Percentiles rank a stretch among this genome's conserved stretches.
phyloP scores from a whole-genome alignment of 2,329 filamentous ascomycete genomes.

The Alternaria triticina region DNA sequence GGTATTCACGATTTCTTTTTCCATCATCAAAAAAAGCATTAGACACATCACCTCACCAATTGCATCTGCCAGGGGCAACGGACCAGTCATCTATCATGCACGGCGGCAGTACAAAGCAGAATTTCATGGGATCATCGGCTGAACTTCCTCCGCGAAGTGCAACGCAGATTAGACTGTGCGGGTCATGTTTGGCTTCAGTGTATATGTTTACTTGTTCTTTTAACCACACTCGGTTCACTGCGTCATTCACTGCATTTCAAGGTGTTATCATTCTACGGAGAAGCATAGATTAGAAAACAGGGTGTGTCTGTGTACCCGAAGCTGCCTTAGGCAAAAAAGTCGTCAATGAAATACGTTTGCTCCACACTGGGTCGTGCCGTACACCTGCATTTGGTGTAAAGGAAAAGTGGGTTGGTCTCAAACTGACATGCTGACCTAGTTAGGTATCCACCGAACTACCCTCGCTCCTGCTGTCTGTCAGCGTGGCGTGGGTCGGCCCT shows the following conservation, averaged over 20 bases:
- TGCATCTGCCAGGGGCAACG: constrained; percentile 44
- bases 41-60: constrained; percentile 40
- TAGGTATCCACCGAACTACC: background rate
- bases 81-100: constrained; percentile 9
- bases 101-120: constrained; percentile 16
- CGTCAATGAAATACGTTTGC: constrained; percentile 3
- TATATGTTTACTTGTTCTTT: constrained; percentile 19
- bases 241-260: constrained; percentile 3
- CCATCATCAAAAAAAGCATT: constrained; percentile 42
- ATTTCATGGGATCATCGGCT: constrained; percentile 26
- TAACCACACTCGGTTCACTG: background rate
- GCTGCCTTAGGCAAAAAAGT: background rate
- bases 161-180: constrained; percentile 33
- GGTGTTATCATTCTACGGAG: background rate
- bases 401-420: background rate
- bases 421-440: background rate
- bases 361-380: background rate
- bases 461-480: background rate
- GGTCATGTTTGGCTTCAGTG: constrained; percentile 19
- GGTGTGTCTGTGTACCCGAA: background rate
- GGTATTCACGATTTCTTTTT: constrained; percentile 30
- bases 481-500: background rate
- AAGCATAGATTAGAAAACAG: background rate
- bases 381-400: background rate
- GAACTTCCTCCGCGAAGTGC: constrained; percentile 10